phyloP scores from a whole-genome alignment of 306 rosid species.

The Crotalaria pallida region DNA sequence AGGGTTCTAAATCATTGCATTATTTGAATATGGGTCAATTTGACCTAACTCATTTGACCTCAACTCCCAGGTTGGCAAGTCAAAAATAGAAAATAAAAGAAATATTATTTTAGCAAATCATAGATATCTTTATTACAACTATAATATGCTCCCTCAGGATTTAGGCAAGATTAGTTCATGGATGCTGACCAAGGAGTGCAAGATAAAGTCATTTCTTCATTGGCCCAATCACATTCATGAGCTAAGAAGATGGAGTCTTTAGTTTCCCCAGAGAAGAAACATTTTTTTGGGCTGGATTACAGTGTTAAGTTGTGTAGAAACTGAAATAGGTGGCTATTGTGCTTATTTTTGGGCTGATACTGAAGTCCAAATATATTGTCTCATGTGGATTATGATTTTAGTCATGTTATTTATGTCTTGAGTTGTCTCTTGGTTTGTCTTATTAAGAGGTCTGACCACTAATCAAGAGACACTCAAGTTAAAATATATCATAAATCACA shows the following conservation, averaged over 20 bases:
- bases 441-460: background rate
- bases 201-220: background rate
- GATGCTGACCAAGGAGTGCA: background rate
- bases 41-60: background rate
- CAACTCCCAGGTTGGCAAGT: background rate
- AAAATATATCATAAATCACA: background rate
- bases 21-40: background rate
- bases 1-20: constrained; percentile 4
- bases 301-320: background rate
- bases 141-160: background rate
- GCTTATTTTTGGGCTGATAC: background rate
- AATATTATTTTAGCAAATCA: background rate
- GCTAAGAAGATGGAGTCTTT: background rate
- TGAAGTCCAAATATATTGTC: background rate
- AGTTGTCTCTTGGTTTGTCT: background rate
- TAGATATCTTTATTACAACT: background rate
- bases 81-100: background rate
- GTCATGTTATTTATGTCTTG: background rate
- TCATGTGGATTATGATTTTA: background rate
- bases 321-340: background rate
- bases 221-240: background rate
- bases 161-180: background rate
- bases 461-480: background rate
- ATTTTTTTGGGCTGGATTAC: background rate
- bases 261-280: background rate